Percentiles rank a stretch among this genome's conserved stretches.
Conservation (phyloP, 345 rosid genomes). For the Trapa bicornis region DNA sequence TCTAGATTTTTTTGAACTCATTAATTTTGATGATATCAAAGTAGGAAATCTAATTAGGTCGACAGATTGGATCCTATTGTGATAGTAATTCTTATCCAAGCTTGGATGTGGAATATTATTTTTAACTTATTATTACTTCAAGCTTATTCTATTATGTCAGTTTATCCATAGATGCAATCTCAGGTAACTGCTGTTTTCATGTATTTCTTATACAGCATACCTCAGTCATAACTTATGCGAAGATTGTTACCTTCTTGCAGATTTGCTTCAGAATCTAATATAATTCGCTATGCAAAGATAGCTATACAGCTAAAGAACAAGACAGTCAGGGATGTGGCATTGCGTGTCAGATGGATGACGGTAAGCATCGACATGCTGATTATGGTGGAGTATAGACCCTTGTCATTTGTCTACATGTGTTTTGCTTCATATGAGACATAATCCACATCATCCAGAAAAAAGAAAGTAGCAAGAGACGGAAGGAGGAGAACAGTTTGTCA, state of each 20-base stretch:
- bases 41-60: background rate
- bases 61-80: background rate
- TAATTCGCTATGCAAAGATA: constrained; percentile 52
- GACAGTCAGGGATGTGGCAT: constrained; percentile 67
- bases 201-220: background rate
- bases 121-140: background rate
- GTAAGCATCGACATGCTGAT: constrained; percentile 17
- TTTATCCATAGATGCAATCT: background rate
- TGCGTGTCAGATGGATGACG: constrained; percentile 63
- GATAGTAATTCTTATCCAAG: background rate
- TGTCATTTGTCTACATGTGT: background rate
- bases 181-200: background rate
- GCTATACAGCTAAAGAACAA: constrained; percentile 39
- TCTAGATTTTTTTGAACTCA: too few relatives aligned
- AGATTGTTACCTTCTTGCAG: constrained; percentile 20
- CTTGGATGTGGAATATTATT: background rate
- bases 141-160: background rate
- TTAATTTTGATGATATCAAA: background rate
- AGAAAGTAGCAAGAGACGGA: constrained; percentile 59
- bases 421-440: background rate
- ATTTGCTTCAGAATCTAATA: constrained; percentile 21
- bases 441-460: constrained; percentile 34
- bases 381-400: background rate
- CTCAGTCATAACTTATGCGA: background rate
- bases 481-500: constrained; percentile 35